Evolutionary conservation across 2,329 filamentous ascomycete species (phyloP), one percentile per base, ranked within the genome.

Genomic region (Hymenoscyphus linearis): DNA sequence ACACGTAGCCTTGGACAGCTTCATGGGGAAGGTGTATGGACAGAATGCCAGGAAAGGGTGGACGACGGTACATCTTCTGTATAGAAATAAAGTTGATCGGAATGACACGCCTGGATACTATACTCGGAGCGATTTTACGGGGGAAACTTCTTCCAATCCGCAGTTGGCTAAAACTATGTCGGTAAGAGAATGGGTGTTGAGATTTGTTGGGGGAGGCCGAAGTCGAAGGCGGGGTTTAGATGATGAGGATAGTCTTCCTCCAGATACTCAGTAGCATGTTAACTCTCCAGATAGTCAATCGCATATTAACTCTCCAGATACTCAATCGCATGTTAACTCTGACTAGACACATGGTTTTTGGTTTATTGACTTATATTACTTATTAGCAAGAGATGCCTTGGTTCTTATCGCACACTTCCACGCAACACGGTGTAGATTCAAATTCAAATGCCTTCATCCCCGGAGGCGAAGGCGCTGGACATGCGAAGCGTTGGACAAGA

Each of bases 1-100:
- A 60, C 92, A 93, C 68, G 86, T 96, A 6, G 91, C 88, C 0
- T 78, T 98, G 57, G 85, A 85, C 58, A 84, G 85, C 3, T 98
- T 93, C 72, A 82, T 82, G 57, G 84, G 85, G 54, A 87, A 83
- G 68, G 93, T 97, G 0, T 92, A 95, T 68, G 93, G 93, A 0
- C 89, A 96, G 73, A 95, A 88, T 70, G 76, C 97, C 64, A 84
- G 88, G 31, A 83, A 83, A 65, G 85, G 85, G 7, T 81, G 89
- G 68, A 93, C 90, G 3, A 85, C 82, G 64, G 77, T 93, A 27
- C 81, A 86, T 64, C 75, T 96, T 52, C 75, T 96, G 18, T 85
- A 85, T 68, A 80, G 85, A 25, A 76, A 78, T 60, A 79, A 76
- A 62, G 70, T 82, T 9, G 81, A 82, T 61, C 77, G 76, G 67